Evolutionary conservation across 441 rosid species (phyloP), one percentile per base, ranked within the genome.

Genomic region (Jatropha podagrica): DNA sequence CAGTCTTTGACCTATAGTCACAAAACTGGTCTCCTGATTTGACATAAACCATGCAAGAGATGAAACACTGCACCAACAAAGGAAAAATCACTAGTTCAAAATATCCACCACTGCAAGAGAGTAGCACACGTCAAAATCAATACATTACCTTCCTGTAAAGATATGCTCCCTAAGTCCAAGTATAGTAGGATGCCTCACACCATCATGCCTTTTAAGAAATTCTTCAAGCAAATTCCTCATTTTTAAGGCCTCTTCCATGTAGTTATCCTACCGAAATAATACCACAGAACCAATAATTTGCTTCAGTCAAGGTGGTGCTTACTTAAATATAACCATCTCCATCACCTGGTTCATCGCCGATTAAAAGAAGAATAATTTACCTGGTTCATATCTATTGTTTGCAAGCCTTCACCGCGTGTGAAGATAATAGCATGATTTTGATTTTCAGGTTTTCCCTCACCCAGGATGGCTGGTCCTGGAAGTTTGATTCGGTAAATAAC

Each of bases 21-120:
- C 99, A 83, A 97, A 97, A 84, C 99, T 97, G 20, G 96, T 95
- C 84, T 97, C 99, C 88, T 97, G 99, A 87, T 93, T 97, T 74
- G 99, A 97, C 99, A 97, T 97, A 85, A 97, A 97, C 99, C 99
- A 97, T 27, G 99, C 99, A 76, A 97, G 99, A 74, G 99, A 97
- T 70, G 99, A 97, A 83, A 97, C 99, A 85, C 99, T 97, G 95
- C 85, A 86, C 76, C 80, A 41, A 76, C 37, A 80, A 79, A 76
- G 15, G 58, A 59, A 73, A 56, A 54, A 61, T 67, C 70, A 79
- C 68, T 54, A 69, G 77, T 27, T 17, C 44, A 55, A 40, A 72
- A 52, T 58, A 48, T 46, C 7, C 32, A 46, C 10, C 51, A 65
- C 38, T 5, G 51, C 15, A 13, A 38, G 68, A 67, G 64, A 65